Evolutionary conservation across 345 rosid species (phyloP).

Genomic region (Euphorbia pulcherrima): DNA sequence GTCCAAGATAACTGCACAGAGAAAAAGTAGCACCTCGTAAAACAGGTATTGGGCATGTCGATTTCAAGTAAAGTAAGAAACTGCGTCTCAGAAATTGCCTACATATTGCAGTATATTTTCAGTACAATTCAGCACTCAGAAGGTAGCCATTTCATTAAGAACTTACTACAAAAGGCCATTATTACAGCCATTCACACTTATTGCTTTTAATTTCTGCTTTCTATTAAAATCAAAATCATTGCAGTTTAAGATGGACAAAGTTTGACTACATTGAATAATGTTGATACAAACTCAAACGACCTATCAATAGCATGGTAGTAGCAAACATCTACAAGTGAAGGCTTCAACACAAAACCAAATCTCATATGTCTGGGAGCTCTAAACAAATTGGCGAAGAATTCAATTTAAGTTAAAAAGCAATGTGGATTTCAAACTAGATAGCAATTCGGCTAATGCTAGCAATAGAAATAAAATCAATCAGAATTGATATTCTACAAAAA

Average conservation of each 20-base stretch:
- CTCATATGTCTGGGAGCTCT: not conserved
- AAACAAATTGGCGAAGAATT: not conserved
- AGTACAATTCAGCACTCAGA: too few relatives aligned
- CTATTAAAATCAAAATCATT: not conserved
- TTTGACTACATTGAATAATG: too few relatives aligned
- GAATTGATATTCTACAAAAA: too few relatives aligned
- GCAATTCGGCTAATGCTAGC: too few relatives aligned
- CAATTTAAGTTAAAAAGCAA: not conserved
- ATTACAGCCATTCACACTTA: constrained; percentile 2
- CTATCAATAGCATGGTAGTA: not conserved
- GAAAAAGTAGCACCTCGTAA: too few relatives aligned
- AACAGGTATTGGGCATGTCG: too few relatives aligned
- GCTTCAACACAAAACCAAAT: not conserved
- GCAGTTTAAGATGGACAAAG: too few relatives aligned
- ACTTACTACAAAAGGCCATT: not conserved
- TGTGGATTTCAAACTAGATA: not conserved
- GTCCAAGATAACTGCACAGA: too few relatives aligned
- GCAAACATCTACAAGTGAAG: not conserved
- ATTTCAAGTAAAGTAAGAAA: not conserved
- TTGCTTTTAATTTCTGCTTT: not conserved
- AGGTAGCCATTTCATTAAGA: too few relatives aligned
- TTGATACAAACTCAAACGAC: too few relatives aligned
- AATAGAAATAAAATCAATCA: too few relatives aligned
- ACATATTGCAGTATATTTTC: not conserved
- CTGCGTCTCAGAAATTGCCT: not conserved